Conservation (phyloP, 1,139 yeast genomes). For the Scheffersomyces titani region DNA sequence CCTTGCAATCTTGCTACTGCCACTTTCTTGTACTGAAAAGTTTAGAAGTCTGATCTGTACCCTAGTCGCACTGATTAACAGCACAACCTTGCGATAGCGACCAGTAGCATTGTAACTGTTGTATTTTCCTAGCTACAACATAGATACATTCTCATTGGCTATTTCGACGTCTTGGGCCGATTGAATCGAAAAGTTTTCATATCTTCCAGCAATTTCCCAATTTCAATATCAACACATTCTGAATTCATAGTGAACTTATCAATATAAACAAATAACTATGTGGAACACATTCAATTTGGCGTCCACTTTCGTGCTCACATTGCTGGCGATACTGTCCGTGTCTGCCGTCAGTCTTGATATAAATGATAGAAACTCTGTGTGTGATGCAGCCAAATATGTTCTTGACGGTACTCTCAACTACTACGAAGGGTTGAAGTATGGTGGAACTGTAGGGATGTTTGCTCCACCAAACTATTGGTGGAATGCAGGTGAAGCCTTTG, state of each 20-base stretch:
- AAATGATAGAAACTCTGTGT: conserved; percentile 33
- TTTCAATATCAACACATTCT: background rate
- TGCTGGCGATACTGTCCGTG: conserved; percentile 2
- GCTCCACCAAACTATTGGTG: conserved; percentile 68
- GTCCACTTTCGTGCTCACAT: background rate
- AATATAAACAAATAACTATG: background rate
- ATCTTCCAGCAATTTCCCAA: background rate
- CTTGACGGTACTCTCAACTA: conserved; percentile 59
- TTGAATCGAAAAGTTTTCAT: background rate
- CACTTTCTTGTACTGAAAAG: background rate
- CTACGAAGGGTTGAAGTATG: conserved; percentile 51
- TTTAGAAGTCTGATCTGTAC: background rate
- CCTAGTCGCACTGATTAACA: background rate
- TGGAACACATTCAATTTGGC: background rate
- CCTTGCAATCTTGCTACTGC: background rate
- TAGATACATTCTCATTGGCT: background rate
- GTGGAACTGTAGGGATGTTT: conserved; percentile 65
- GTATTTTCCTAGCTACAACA: background rate
- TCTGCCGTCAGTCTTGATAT: conserved; percentile 22
- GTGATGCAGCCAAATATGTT: conserved; percentile 51
- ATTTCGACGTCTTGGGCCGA: background rate
- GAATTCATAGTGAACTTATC: background rate
- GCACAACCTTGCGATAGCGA: background rate
- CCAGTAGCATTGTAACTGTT: background rate
- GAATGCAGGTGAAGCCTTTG: conserved; percentile 72